Base-by-base conservation (phyloP, 805 yeast genomes). In the Wickerhamomyces ciferrii region DNA sequence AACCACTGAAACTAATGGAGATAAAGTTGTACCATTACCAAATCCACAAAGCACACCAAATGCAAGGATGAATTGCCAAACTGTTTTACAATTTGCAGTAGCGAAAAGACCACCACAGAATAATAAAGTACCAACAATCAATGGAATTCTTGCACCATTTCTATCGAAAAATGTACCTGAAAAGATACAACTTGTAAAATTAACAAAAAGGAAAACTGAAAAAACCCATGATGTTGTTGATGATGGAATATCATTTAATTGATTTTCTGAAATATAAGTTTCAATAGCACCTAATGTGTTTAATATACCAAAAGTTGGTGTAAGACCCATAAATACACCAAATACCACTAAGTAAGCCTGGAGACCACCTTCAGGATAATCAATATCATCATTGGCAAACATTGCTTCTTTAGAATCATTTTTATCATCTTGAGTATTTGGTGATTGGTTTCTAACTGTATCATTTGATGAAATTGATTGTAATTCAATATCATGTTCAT, bases 281-380 rank as follows among this genome's bases (percentile, higher is more conserved):
- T 81, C 82, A 32, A 81, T 69, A 5, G 79, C 82, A 48, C 87
- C 86, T 37, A 75, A 67, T 2, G 81, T 60, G 53, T 81, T 81
- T 51, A 77, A 62, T 34, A 76, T 52, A 2, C 87, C 87, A 44
- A 79, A 71, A 43, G 70, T 68, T 5, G 77, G 76, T 6, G 74
- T 62, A 29, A 75, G 66, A 1, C 85, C 86, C 21, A 74, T 58
- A 52, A 78, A 79, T 7, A 77, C 68, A 5, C 85, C 87, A 19
- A 77, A 55, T 1, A 77, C 74, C 2, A 79, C 81, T 5, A 60
- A 48, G 68, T 78, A 77, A 0, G 85, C 85, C 50, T 58, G 53
- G 38, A 61, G 41, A 0, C 86, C 85, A 7, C 85, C 85, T 49
- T 81, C 83, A 0, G 83, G 83, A 41, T 58, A 68, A 17, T 51